A percentile compares a stretch with the other conserved stretches of the same genome.
These are phyloP conservation scores for Aegilops tauschii DNA, from an alignment of 176 grass and related monocot genomes.

Conservation along the genomic window DNA sequence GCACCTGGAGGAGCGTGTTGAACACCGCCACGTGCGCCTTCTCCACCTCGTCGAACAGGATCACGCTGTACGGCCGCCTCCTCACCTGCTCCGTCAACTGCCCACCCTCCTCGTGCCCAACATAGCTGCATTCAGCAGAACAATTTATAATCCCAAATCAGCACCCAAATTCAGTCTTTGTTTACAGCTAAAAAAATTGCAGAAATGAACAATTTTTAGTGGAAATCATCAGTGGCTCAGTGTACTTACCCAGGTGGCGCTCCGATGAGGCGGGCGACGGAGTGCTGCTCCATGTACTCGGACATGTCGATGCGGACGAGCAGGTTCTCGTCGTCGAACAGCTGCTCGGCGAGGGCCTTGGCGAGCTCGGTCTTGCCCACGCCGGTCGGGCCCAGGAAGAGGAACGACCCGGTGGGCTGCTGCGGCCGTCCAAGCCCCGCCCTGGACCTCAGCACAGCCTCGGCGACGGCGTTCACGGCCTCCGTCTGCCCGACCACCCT, in stretches of 20 bases:
- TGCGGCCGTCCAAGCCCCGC: constrained; percentile 82
- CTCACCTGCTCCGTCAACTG: constrained; percentile 89
- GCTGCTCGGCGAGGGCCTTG: constrained; percentile 86
- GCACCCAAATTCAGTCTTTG: not conserved
- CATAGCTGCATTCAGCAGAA: constrained; percentile 45
- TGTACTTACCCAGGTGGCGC: constrained; percentile 77
- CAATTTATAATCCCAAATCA: not conserved
- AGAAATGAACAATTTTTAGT: no score
- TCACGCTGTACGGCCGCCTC: constrained; percentile 80
- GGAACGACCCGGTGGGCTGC: constrained; percentile 91
- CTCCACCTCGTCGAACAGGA: constrained; percentile 96
- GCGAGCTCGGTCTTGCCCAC: constrained; percentile 97
- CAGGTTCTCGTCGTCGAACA: constrained; percentile 95
- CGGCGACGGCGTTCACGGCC: constrained; percentile 74
- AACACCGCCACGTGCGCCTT: constrained; percentile 91
- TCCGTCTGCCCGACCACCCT: constrained; percentile 58
- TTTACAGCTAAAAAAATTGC: not conserved
- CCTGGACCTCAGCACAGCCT: constrained; percentile 82
- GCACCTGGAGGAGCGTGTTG: constrained; percentile 95
- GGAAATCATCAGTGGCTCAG: not conserved
- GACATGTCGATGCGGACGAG: constrained; percentile 95
- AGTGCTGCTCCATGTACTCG: constrained; percentile 98
- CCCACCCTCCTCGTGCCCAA: constrained; percentile 95
- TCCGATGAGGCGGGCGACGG: constrained; percentile 79
- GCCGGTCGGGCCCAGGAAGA: constrained; percentile 87